Base-by-base conservation (phyloP, 495 filamentous ascomycete species). In the Aspergillus biplanus region DNA sequence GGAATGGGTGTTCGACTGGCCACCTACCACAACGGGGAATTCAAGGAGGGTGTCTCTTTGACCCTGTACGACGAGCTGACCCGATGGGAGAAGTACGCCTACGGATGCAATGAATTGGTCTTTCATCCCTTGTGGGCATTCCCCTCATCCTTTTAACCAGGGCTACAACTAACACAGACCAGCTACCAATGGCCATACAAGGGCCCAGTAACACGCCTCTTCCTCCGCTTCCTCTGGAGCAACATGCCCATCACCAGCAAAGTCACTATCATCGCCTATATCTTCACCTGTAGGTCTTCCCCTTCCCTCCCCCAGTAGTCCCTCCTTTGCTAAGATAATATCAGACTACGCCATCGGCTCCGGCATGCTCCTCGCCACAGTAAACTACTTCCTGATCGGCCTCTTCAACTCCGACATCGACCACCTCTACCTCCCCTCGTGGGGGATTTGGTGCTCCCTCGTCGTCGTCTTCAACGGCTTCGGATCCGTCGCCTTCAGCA, bases 211-310 rank as follows among this genome's bases (percentile, higher is more conserved):
- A 56, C 53, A 7, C 13, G 53, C 6, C 34, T 56, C 33, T 56
- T 56, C 53, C 53, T 56, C 16, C 53, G 53, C n/a, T 56, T 56
- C 34, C 53, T 56, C 9, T 56, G 53, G 53, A 42, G 53, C 53
- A 56, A 56, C 18, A 56, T 56, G 53, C 53, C 53, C 16, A 27
- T 56, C 12, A 56, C 53, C 53, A 56, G 53, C n/a, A 56, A 56
- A 21, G 53, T 56, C 32, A 56, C 53, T 33, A 56, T 56, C 53
- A 42, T 56, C 53, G 53, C 53, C 0, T 56, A 56, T 34, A 56
- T 56, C 12, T 56, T 56, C 34, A 56, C 53, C 53, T 56, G 53
- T 56, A 42, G 7, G 32, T 11, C 12, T 18, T 39, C 33, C 47
- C 16, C 8, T 37, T 35, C 53, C 16, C 27, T 56, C 27, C 21